These are phyloP conservation scores for Myriosclerotinia curreyana DNA, from an alignment of 2,329 filamentous ascomycete genomes.

Conservation along the genomic window DNA sequence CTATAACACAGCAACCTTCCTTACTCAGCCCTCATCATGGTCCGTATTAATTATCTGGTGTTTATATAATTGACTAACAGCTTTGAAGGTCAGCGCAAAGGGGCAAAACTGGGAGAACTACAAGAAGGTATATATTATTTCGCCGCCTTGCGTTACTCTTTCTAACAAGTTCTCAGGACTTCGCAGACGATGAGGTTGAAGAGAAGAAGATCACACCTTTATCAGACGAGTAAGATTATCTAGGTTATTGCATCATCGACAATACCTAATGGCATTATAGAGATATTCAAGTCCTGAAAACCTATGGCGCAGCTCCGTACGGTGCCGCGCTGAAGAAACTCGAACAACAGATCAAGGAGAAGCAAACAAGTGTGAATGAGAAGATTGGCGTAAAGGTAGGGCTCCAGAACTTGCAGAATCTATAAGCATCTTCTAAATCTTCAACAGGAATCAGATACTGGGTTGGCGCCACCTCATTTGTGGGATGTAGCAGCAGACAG, in stretches of 20 bases:
- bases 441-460: constrained; percentile 91
- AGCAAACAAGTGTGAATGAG: constrained; percentile 96
- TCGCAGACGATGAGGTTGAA: constrained; percentile 91
- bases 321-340: constrained; percentile 92
- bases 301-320: constrained; percentile 95
- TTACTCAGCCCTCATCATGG: constrained; percentile 20
- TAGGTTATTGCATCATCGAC: constrained; percentile 13
- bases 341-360: constrained; percentile 99
- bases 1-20: constrained; percentile 3
- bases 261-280: constrained; percentile 51
- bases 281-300: constrained; percentile 99
- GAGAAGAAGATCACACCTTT: constrained; percentile 99
- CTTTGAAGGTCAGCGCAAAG: constrained; percentile 38
- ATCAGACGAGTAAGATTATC: constrained; percentile 77
- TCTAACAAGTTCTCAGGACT: constrained; percentile 42
- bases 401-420: not conserved
- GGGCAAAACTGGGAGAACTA: constrained; percentile 98
- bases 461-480: constrained; percentile 94
- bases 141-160: not conserved
- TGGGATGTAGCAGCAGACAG: constrained; percentile 98
- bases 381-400: constrained; percentile 85
- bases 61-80: constrained; percentile 9
- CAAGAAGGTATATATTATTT: constrained; percentile 64
- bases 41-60: not conserved
- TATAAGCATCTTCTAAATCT: not conserved